These are phyloP conservation scores for Phoma herbarum DNA, from an alignment of 2,329 filamentous ascomycete genomes.

Conservation along the genomic window DNA sequence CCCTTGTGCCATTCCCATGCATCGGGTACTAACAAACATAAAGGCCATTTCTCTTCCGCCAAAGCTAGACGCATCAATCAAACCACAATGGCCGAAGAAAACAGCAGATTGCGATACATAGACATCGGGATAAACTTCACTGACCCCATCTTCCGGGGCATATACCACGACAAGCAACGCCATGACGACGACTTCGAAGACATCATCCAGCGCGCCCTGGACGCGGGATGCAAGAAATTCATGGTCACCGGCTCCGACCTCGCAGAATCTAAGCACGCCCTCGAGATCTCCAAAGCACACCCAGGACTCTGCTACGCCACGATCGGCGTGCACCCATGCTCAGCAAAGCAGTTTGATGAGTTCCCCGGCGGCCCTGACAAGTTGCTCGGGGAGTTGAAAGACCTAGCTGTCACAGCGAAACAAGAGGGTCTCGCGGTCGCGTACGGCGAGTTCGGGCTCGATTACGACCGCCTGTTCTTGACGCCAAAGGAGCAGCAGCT, in stretches of 20 bases:
- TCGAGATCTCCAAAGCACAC: conserved; percentile 76
- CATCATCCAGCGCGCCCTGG: conserved; percentile 79
- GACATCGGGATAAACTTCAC: conserved; percentile 92
- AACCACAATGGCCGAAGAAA: conserved; percentile 21
- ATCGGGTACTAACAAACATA: neutral
- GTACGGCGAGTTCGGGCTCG: conserved; percentile 94
- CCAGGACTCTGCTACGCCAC: conserved; percentile 86
- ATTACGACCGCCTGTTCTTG: conserved; percentile 91
- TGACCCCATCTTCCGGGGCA: conserved; percentile 86
- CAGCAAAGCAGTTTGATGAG: conserved; percentile 77
- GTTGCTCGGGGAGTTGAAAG: conserved; percentile 67
- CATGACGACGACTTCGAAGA: conserved; percentile 78
- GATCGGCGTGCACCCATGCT: conserved; percentile 93
- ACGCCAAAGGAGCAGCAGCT: conserved; percentile 81
- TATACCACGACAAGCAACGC: conserved; percentile 79
- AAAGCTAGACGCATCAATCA: neutral
- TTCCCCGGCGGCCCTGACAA: conserved; percentile 65
- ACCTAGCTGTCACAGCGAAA: conserved; percentile 69
- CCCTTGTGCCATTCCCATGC: neutral
- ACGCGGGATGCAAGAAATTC: conserved; percentile 85
- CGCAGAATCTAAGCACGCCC: conserved; percentile 75
- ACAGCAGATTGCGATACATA: conserved; percentile 47
- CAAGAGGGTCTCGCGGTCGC: conserved; percentile 71
- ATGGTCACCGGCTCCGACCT: conserved; percentile 94
- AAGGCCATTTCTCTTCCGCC: neutral